Percentiles rank a stretch among this genome's conserved stretches.
These are phyloP conservation scores for Colletotrichum sp. DNA, from an alignment of 2,329 filamentous ascomycete species.

Conservation along the genomic window DNA sequence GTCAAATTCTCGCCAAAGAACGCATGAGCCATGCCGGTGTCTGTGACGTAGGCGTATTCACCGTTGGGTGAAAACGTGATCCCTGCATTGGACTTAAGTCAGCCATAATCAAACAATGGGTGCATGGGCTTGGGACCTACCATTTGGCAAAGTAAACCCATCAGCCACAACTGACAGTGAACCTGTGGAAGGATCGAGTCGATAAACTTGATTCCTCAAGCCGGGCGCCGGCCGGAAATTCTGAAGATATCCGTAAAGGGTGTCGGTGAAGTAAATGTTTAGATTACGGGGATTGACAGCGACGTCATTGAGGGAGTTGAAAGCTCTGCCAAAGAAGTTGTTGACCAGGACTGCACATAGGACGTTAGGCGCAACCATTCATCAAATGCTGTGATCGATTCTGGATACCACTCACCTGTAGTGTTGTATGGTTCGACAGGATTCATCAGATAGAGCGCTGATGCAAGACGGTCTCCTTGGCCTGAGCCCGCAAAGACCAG, in stretches of 20 bases:
- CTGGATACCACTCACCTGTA: slow-evolving; percentile 37
- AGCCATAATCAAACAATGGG: neutral
- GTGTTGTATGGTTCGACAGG: slow-evolving; percentile 54
- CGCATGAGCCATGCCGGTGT: slow-evolving; percentile 55
- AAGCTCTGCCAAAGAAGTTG: slow-evolving; percentile 65
- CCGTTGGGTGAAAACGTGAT: slow-evolving; percentile 62
- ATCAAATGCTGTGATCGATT: neutral
- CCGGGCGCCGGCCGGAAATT: slow-evolving; percentile 60
- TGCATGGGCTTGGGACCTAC: neutral
- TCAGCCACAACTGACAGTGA: slow-evolving; percentile 62
- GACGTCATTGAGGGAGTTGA: slow-evolving; percentile 66
- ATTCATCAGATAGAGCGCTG: slow-evolving; percentile 48
- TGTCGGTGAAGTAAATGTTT: slow-evolving; percentile 69
- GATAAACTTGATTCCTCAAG: slow-evolving; percentile 64
- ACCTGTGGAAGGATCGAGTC: slow-evolving; percentile 54
- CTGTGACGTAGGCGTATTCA: slow-evolving; percentile 57
- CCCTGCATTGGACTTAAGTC: slow-evolving; percentile 35
- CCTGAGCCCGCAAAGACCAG: slow-evolving; percentile 56
- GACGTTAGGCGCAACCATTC: neutral
- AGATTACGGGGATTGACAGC: slow-evolving; percentile 56
- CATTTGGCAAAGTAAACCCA: slow-evolving; percentile 61
- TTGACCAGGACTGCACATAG: slow-evolving; percentile 52
- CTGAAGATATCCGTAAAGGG: slow-evolving; percentile 63
- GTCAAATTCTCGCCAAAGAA: slow-evolving; percentile 47
- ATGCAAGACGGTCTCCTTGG: slow-evolving; percentile 45